Base-by-base conservation (phyloP, 1,139 yeast genomes). In the Citeromyces hawaiiensis region DNA sequence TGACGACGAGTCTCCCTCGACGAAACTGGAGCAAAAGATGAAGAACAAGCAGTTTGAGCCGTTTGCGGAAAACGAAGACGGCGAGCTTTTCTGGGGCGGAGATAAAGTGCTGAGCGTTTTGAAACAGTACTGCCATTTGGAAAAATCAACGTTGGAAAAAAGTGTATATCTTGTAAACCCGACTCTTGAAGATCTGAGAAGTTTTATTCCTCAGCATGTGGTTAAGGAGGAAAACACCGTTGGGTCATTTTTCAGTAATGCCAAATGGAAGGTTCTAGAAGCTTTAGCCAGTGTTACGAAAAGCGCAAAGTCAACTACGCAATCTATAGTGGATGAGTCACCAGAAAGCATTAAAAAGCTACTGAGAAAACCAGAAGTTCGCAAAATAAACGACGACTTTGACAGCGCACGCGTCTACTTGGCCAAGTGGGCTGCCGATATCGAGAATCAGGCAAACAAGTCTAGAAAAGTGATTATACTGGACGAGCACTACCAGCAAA, bases 391-490 rank as follows among this genome's bases (percentile, higher is more conserved):
- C 42, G 87, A 86, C 47, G 98, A 91, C 47, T 91, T 87, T 55
- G 97, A 88, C 52, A 78, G 91, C 38, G 96, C 96, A 0, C 70
- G 88, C 40, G 83, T 87, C 3, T 91, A 87, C 55, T 65, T 91
- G 44, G 97, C 98, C 4, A 87, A 87, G 61, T 91, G 98, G 98
- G 97, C 98, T 0, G 72, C 86, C 51, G 87, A 87, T 34, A 94
- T 91, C 19, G 93, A 91, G 49, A 93, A 87, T 51, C 95, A 91
- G 54, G 94, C 96, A 1, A 93, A 85, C 51, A 72, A 71, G 47
- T 73, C 82, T 38, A 77, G 83, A 44, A 65, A 70, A 37, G 65
- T 66, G 48, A 72, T 72, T 45, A 70, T 76, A 47, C 61, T 83
- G 43, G 76, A 75, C 47, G 76, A 75, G 39, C 71, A 71, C n/a